Conservation (phyloP, 179 eudicot species). For the Camellia oleifera region DNA sequence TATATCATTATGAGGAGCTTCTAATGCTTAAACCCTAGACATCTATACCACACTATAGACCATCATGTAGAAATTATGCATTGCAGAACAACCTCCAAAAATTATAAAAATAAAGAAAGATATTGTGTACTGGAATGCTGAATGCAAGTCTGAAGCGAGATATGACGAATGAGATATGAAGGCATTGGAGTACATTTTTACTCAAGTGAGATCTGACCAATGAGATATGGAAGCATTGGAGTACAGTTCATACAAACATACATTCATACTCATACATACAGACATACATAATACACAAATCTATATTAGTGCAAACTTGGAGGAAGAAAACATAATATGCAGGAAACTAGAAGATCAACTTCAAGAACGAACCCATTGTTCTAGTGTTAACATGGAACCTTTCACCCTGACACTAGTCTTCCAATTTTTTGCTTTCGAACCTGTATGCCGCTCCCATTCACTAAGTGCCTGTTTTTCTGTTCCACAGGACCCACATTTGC, state of each 20-base stretch:
- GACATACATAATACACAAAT: not conserved
- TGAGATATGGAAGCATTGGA: not conserved
- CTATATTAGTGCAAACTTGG: not conserved
- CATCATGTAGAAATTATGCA: not conserved
- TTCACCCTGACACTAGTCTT: conserved; percentile 62
- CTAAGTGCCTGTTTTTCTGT: conserved; percentile 56
- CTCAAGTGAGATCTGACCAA: not conserved
- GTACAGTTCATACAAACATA: not conserved
- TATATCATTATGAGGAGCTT: not conserved
- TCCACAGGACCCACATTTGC: conserved; percentile 71
- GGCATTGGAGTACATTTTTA: not conserved
- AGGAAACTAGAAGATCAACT: conserved; percentile 4
- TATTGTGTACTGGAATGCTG: too few relatives aligned
- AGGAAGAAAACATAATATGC: conserved; percentile 1
- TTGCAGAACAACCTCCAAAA: not conserved
- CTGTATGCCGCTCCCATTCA: conserved; percentile 80
- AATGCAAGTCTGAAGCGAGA: not conserved
- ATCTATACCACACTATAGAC: not conserved
- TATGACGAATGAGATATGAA: not conserved
- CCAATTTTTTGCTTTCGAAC: conserved; percentile 69
- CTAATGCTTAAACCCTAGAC: not conserved
- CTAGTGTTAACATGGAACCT: conserved; percentile 60
- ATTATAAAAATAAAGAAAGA: not conserved
- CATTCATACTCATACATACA: not conserved
- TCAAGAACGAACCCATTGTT: conserved; percentile 64